phyloP scores from a whole-genome alignment of 257 asterid species.

The Solanum habrochaites region DNA sequence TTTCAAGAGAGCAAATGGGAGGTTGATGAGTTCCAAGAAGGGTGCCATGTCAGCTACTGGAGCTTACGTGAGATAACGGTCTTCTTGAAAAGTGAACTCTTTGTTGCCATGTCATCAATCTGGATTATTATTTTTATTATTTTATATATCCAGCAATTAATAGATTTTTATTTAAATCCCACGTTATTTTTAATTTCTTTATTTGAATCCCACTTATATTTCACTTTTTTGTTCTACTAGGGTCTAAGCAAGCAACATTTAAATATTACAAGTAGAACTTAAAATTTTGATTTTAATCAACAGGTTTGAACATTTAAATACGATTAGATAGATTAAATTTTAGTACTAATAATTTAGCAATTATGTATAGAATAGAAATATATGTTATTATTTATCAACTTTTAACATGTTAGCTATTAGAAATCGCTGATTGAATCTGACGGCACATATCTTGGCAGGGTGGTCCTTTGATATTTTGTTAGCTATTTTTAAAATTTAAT shows the following conservation, averaged over 20 bases:
- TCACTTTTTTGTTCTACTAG: background rate
- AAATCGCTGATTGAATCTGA: background rate
- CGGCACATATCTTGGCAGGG: background rate
- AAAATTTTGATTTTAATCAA: background rate
- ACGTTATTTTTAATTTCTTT: background rate
- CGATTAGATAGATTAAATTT: background rate
- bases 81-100: constrained; percentile 13
- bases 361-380: background rate
- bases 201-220: background rate
- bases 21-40: constrained; percentile 16
- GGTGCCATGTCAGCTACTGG: constrained; percentile 26
- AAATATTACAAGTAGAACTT: background rate
- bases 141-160: background rate
- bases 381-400: background rate
- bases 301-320: background rate
- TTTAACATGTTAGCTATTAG: background rate
- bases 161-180: background rate
- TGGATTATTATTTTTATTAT: background rate
- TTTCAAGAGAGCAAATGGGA: background rate
- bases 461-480: background rate
- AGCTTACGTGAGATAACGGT: constrained; percentile 22
- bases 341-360: background rate
- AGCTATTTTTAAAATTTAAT: no score
- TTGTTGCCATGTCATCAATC: constrained; percentile 11
- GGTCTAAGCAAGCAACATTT: background rate